Evolutionary conservation across 2,329 filamentous ascomycete genomes (phyloP).

Genomic region (Trichoderma brevicompactum): DNA sequence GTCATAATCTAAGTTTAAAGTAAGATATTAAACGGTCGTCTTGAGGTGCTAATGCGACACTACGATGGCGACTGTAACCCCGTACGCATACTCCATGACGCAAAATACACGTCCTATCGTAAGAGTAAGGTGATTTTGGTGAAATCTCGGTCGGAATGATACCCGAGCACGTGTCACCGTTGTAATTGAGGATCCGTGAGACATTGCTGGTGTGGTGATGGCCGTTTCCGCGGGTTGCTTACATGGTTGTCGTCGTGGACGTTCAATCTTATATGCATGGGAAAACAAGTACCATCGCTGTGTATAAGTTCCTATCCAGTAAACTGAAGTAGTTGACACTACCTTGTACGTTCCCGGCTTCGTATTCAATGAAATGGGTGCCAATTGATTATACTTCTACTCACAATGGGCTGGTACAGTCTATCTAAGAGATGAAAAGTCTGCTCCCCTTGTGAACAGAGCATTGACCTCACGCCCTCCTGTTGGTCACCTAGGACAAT

Average conservation of each 20-base stretch:
- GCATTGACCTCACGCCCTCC: background rate
- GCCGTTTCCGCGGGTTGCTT: background rate
- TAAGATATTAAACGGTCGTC: too few species aligned
- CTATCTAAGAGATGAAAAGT: background rate
- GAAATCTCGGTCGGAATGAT: background rate
- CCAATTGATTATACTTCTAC: background rate
- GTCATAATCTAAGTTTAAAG: too few species aligned
- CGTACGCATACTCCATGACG: too few species aligned
- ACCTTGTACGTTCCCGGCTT: background rate
- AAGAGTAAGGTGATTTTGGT: background rate
- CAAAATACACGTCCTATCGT: background rate
- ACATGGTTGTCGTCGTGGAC: background rate
- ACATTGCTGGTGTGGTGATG: background rate
- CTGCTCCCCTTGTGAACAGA: background rate
- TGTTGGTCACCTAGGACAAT: background rate
- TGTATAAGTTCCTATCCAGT: too few species aligned
- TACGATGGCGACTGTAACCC: background rate
- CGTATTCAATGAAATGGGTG: background rate
- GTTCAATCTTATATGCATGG: too few species aligned
- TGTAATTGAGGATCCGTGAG: background rate
- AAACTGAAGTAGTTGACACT: too few species aligned
- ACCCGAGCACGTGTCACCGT: background rate
- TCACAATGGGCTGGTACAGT: background rate
- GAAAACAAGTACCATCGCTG: too few species aligned
- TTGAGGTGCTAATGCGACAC: background rate